Conservation (phyloP, 768 basidiomycete genomes). For the Macrolepiota fuliginosa region DNA sequence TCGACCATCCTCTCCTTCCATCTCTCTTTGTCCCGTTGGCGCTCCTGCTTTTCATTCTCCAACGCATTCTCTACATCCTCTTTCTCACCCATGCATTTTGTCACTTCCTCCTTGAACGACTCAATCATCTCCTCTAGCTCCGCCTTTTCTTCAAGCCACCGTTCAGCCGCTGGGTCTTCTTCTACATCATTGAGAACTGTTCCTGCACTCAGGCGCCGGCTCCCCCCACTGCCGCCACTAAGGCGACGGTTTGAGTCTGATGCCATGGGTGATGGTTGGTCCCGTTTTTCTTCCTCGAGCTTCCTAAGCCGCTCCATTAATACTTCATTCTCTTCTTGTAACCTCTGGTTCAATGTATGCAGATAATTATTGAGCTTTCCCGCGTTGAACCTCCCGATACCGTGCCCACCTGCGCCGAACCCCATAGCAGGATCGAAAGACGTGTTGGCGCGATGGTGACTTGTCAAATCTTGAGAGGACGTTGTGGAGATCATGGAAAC, state of each 20-base stretch:
- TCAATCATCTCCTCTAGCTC: conserved; percentile 52
- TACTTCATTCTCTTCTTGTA: conserved; percentile 83
- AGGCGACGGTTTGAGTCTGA: conserved; percentile 28
- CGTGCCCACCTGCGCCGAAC: conserved; percentile 61
- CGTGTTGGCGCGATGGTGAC: conserved; percentile 77
- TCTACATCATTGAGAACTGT: conserved; percentile 55
- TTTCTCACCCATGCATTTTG: conserved; percentile 44
- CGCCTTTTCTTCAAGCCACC: conserved; percentile 71
- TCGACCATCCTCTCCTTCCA: conserved; percentile 73
- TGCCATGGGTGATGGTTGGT: conserved; percentile 23
- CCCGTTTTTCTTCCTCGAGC: conserved; percentile 49
- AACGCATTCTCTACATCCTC: conserved; percentile 44
- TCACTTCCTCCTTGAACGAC: conserved; percentile 45
- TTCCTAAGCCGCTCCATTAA: conserved; percentile 53
- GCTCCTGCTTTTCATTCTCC: conserved; percentile 52
- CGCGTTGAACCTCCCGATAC: conserved; percentile 79
- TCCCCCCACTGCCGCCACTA: conserved; percentile 37
- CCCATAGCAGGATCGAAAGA: conserved; percentile 86
- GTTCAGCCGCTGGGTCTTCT: conserved; percentile 61
- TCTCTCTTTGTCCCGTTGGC: conserved; percentile 63
- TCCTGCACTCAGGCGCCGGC: conserved; percentile 53
- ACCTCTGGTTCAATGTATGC: conserved; percentile 76
- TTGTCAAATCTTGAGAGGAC: conserved; percentile 86
- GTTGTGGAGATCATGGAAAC: conserved; percentile 78
- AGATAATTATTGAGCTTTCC: conserved; percentile 83